Base-by-base conservation (phyloP, 2,329 filamentous ascomycete genomes). In the Pseudogymnoascus pannorum region DNA sequence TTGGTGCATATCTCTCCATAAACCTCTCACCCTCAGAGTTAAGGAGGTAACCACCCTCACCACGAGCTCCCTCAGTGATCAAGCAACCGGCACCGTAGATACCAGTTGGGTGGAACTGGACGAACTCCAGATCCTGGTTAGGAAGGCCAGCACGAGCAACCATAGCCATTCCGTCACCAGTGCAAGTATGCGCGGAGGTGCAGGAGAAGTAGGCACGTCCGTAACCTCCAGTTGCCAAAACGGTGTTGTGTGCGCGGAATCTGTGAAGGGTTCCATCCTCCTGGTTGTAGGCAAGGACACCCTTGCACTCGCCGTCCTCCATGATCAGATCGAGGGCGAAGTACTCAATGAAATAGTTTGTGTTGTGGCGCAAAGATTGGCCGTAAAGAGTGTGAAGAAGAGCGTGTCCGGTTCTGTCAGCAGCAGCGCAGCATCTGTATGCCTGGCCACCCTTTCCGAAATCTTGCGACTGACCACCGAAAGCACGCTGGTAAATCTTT, bases 321-420 rank as follows among this genome's bases (percentile, higher is more conserved):
- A 97, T 97, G 72, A 99, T 89, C 77, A 97, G 80, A 75, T 97
- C 94, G 68, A 96, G 84, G 70, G 92, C 94, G 76, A 97, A 99
- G 83, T 92, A 97, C 79, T 97, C 94, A 76, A 99, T 97, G 79
- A 99, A 97, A 84, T 97, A 99, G 82, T 97, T 97, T 73, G 93
- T 97, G 83, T 97, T 96, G 84, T 97, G 92, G 74, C 91, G 84
- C 64, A 97, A 85, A 60, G 92, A 97, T 81, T 97, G 93, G 71
- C 94, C 94, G 78, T 97, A 99, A 68, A 99, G 89, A 24, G 94
- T 99, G 84, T 99, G 94, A 59, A 99, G 86, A 68, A 99, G 89
- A 72, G 94, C 94, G 78, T 99, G 94, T 66, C 94, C 94, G 66
- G 94, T 97, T 83, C 93, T 85, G 76, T 99, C 94, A 69, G 93